Conservation (phyloP, 371 early-diverging fungal species). For the Syncephalastrum sp. region DNA sequence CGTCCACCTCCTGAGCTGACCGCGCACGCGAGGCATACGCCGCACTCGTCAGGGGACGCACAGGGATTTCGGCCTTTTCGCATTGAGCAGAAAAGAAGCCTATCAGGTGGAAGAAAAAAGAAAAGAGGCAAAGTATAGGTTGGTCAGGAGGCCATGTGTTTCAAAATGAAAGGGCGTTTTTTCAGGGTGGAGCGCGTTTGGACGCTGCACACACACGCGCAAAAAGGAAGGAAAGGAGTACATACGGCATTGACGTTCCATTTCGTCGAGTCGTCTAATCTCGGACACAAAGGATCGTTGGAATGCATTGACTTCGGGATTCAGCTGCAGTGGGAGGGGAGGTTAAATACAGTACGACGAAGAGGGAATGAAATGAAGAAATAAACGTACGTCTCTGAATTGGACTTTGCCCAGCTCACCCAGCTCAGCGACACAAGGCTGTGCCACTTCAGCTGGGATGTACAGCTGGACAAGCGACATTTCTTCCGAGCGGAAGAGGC, state of each 20-base stretch:
- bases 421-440: slow-evolving; percentile 89
- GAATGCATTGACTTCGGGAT: slow-evolving; percentile 93
- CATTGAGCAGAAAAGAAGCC: slow-evolving; percentile 84
- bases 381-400: slow-evolving; percentile 83
- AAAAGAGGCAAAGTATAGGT: slow-evolving; percentile 6
- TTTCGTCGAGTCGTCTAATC: slow-evolving; percentile 89
- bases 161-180: slow-evolving; percentile 42
- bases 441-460: slow-evolving; percentile 94
- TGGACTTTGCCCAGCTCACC: slow-evolving; percentile 94
- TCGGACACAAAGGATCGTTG: slow-evolving; percentile 95
- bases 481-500: slow-evolving; percentile 94
- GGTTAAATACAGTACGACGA: no score
- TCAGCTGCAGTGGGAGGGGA: slow-evolving; percentile 61
- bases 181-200: no score
- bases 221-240: slow-evolving; percentile 53
- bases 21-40: slow-evolving; percentile 66
- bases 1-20: slow-evolving; percentile 92
- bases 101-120: slow-evolving; percentile 23
- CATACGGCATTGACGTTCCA: slow-evolving; percentile 91
- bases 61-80: slow-evolving; percentile 74
- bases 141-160: slow-evolving; percentile 10
- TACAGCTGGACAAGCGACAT: slow-evolving; percentile 97
- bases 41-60: slow-evolving; percentile 57
- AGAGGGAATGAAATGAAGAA: no score
- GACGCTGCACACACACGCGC: no score